A percentile compares a stretch with the other conserved stretches of the same genome.
Conservation (phyloP, 805 yeast genomes). For the Metschnikowia santaceciliae region DNA sequence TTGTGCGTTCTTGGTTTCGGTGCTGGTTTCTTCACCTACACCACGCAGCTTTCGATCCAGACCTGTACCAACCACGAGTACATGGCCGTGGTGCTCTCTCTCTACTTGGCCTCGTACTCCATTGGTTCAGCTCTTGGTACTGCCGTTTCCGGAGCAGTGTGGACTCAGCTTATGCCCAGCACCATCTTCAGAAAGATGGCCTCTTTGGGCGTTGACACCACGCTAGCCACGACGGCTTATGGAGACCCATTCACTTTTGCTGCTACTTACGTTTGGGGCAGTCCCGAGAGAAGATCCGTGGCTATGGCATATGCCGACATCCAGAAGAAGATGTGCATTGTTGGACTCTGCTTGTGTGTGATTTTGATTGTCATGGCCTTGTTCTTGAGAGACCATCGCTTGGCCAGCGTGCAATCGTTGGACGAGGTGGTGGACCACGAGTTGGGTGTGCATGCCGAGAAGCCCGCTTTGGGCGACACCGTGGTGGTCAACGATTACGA, state of each 20-base stretch:
- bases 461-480: conserved; percentile 10
- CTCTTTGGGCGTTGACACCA: conserved; percentile 24
- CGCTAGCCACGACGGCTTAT: conserved; percentile 32
- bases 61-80: conserved; percentile 57
- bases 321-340: conserved; percentile 54
- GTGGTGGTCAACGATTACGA: conserved; percentile 18
- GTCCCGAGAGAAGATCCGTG: conserved; percentile 55
- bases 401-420: conserved; percentile 34
- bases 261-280: conserved; percentile 52
- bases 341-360: conserved; percentile 52
- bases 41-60: conserved; percentile 58
- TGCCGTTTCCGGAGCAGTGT: conserved; percentile 65
- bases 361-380: conserved; percentile 47
- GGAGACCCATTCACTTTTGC: conserved; percentile 51
- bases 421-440: conserved; percentile 16
- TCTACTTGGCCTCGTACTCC: conserved; percentile 54
- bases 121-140: conserved; percentile 64
- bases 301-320: conserved; percentile 56
- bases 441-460: conserved; percentile 14
- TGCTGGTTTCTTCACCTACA: conserved; percentile 67
- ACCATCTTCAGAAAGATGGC: conserved; percentile 32
- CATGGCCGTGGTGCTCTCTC: conserved; percentile 58
- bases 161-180: conserved; percentile 57
- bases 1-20: conserved; percentile 66
- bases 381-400: conserved; percentile 50